A percentile compares a stretch with the other conserved stretches of the same genome.
phyloP scores from a whole-genome alignment of 1,284 basidiomycete genomes.

The Peniophora sp. region DNA sequence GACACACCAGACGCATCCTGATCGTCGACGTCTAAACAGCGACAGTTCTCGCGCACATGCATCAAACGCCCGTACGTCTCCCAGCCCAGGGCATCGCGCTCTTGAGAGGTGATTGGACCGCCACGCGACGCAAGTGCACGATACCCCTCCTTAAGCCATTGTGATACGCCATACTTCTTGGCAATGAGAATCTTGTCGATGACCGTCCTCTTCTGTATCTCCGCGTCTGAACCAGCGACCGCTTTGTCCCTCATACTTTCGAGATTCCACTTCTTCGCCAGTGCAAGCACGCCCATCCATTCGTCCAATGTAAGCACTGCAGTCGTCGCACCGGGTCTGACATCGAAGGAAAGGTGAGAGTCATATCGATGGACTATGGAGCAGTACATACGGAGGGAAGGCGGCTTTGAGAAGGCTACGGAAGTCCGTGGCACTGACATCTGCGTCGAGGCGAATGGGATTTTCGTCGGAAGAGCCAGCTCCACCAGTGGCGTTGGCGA shows the following conservation, averaged over 20 bases:
- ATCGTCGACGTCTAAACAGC: too few species aligned
- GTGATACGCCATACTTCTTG: neutral
- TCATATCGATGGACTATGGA: neutral
- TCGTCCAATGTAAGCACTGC: slow-evolving; percentile 1
- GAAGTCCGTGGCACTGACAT: neutral
- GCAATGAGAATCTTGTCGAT: neutral
- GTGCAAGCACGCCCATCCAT: slow-evolving; percentile 7
- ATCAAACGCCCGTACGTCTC: neutral
- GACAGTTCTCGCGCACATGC: neutral
- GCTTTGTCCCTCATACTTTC: neutral
- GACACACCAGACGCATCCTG: too few species aligned
- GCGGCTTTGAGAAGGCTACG: neutral
- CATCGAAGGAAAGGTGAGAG: too few species aligned
- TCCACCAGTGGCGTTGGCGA: neutral
- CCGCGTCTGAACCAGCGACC: neutral
- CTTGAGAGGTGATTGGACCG: neutral
- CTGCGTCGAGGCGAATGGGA: neutral
- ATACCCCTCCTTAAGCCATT: neutral
- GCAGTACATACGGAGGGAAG: neutral
- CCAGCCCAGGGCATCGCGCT: neutral
- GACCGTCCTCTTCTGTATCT: neutral
- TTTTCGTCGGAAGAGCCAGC: neutral
- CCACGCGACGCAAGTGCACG: neutral
- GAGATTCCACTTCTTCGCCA: slow-evolving; percentile 8
- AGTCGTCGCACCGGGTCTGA: neutral